phyloP scores from a whole-genome alignment of 176 grass and related monocot species.

The Triticum turgidum region DNA sequence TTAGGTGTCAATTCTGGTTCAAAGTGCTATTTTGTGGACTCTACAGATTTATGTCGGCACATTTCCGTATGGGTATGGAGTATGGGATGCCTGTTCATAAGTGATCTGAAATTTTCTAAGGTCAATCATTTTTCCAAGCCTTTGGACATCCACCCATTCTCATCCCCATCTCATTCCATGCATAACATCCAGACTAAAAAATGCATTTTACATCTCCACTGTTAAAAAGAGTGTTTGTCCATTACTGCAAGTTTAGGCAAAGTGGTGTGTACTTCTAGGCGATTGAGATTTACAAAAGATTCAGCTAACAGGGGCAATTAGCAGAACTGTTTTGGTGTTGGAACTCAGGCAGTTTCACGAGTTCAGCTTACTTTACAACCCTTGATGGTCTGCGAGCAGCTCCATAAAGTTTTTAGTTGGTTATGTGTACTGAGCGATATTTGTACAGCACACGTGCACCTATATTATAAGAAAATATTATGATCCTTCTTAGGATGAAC shows the following conservation, averaged over 20 bases:
- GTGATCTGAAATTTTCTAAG: background rate
- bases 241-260: background rate
- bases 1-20: background rate
- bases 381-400: background rate
- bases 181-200: background rate
- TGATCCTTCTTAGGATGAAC: background rate
- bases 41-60: background rate
- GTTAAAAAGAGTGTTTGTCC: background rate
- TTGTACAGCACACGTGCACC: background rate
- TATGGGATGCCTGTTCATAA: background rate
- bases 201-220: background rate
- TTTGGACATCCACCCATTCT: background rate
- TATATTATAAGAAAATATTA: background rate
- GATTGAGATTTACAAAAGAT: background rate
- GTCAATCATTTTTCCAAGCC: background rate
- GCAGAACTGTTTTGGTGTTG: background rate
- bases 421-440: background rate
- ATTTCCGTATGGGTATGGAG: background rate
- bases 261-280: background rate
- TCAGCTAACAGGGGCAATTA: background rate
- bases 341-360: background rate
- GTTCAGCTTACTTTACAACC: background rate
- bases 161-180: background rate
- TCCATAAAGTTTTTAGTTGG: background rate
- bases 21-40: background rate